Evolutionary conservation across 2,329 filamentous ascomycete species (phyloP).

Genomic region (Ascochyta pisi): DNA sequence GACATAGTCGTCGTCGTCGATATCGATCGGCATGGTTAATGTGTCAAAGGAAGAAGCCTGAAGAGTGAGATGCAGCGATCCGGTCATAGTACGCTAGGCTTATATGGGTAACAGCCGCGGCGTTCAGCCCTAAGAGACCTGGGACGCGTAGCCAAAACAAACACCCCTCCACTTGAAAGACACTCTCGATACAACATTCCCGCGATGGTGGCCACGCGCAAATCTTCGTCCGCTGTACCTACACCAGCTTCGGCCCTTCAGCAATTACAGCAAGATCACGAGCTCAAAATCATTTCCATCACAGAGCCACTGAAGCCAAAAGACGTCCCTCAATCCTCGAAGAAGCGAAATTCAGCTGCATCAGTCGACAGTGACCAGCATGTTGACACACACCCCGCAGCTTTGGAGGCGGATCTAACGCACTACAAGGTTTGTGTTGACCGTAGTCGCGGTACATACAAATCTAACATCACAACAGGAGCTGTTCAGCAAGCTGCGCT

Average conservation of each 20-base stretch:
- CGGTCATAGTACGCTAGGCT: constrained; percentile 18
- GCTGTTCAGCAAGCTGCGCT: constrained; percentile 93
- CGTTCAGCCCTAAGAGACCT: constrained; percentile 25
- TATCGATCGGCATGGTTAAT: constrained; percentile 28
- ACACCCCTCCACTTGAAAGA: constrained; percentile 25
- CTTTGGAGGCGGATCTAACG: constrained; percentile 79
- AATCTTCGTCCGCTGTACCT: constrained; percentile 27
- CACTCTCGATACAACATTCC: constrained; percentile 1
- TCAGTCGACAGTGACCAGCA: constrained; percentile 74
- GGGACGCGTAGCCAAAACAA: constrained; percentile 37
- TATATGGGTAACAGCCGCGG: constrained; percentile 29
- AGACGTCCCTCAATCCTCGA: constrained; percentile 47
- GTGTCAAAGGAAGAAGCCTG: constrained; percentile 2
- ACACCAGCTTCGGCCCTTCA: constrained; percentile 52
- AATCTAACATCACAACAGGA: constrained; percentile 60
- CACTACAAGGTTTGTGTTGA: constrained; percentile 73
- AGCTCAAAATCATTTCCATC: constrained; percentile 75
- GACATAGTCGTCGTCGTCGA: constrained; percentile 75
- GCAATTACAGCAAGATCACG: constrained; percentile 65
- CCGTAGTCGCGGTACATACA: neutral
- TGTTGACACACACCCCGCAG: constrained; percentile 70
- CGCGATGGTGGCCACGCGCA: constrained; percentile 38
- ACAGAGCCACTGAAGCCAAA: constrained; percentile 74
- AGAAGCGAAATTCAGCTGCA: constrained; percentile 59
- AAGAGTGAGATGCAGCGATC: constrained; percentile 4